Conservation (phyloP, 1,284 basidiomycete genomes). For the Veloboletus limbatus region DNA sequence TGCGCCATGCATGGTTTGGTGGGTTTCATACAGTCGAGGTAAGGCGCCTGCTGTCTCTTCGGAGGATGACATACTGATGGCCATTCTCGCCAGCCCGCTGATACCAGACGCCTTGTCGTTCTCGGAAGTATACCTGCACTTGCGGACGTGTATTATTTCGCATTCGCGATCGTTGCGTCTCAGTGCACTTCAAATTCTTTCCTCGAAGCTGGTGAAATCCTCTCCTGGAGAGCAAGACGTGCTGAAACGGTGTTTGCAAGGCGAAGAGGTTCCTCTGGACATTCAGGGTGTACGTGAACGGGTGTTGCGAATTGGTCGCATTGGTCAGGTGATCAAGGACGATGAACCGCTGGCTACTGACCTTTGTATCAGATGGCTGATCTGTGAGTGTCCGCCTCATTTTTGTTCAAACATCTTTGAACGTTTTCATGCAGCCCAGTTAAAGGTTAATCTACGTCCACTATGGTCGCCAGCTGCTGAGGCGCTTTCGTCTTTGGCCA, state of each 20-base stretch:
- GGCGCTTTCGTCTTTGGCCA: conserved; percentile 59
- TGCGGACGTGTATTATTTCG: conserved; percentile 51
- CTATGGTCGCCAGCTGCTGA: conserved; percentile 81
- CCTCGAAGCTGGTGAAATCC: conserved; percentile 41
- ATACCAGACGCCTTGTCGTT: conserved; percentile 35
- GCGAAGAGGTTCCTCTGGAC: conserved; percentile 73
- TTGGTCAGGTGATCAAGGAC: conserved; percentile 53
- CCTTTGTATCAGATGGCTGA: conserved; percentile 61
- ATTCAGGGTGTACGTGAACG: conserved; percentile 81
- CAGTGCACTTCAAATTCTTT: conserved; percentile 53
- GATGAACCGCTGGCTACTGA: conserved; percentile 53
- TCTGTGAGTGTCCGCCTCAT: conserved; percentile 42
- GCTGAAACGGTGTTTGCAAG: conserved; percentile 62
- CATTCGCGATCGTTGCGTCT: conserved; percentile 59
- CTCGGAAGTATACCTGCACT: conserved; percentile 44
- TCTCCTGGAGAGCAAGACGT: conserved; percentile 51
- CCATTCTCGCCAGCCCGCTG: conserved; percentile 13
- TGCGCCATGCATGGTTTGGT: conserved; percentile 54
- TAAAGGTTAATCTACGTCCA: conserved; percentile 90
- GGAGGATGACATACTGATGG: neutral
- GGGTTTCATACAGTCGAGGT: conserved; percentile 50
- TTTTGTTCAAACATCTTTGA: neutral
- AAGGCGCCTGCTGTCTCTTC: conserved; percentile 9
- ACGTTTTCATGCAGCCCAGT: conserved; percentile 56
- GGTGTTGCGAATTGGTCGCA: conserved; percentile 65